These are phyloP conservation scores for Amylostereum areolatum DNA, from an alignment of 1,284 basidiomycete genomes.

Conservation along the genomic window DNA sequence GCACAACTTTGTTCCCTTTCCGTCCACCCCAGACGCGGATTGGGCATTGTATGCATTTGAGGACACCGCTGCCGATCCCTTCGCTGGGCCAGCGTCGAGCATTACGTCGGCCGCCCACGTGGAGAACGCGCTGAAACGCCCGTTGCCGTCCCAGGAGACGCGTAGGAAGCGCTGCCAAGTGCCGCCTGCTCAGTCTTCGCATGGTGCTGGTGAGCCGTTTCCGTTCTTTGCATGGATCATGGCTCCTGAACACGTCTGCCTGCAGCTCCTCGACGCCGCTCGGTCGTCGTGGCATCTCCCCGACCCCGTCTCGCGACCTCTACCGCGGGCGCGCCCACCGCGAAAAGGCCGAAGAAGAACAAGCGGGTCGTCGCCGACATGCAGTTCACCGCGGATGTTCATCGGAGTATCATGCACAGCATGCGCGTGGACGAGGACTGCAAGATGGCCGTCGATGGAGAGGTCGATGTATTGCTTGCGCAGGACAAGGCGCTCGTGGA, in stretches of 20 bases:
- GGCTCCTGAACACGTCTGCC: slow-evolving; percentile 8
- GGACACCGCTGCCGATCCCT: slow-evolving; percentile 5
- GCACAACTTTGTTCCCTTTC: slow-evolving; percentile 25
- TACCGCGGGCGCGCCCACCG: slow-evolving; percentile 9
- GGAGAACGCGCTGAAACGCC: slow-evolving; percentile 12
- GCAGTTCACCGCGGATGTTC: slow-evolving; percentile 33
- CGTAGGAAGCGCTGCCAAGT: neutral
- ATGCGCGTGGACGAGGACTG: slow-evolving; percentile 12
- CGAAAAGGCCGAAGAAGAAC: slow-evolving; percentile 29
- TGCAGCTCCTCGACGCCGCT: slow-evolving; percentile 7
- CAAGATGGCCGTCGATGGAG: slow-evolving; percentile 10
- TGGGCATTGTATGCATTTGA: too few relatives aligned
- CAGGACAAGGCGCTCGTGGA: slow-evolving; percentile 27
- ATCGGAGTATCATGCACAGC: slow-evolving; percentile 29
- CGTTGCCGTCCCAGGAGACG: slow-evolving; percentile 22
- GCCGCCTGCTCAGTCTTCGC: slow-evolving; percentile 8
- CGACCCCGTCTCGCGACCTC: slow-evolving; percentile 8
- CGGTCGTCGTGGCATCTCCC: slow-evolving; percentile 5
- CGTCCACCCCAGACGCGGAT: slow-evolving; percentile 7
- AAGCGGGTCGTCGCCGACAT: slow-evolving; percentile 30
- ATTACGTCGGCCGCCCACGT: slow-evolving; percentile 20
- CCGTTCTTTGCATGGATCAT: neutral
- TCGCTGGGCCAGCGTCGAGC: neutral
- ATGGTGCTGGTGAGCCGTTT: neutral
- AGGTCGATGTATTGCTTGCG: slow-evolving; percentile 6